A percentile compares a stretch with the other conserved stretches of the same genome.
Evolutionary conservation across 2,329 filamentous ascomycete genomes (phyloP).

Genomic region (Sphaceloma murrayae): DNA sequence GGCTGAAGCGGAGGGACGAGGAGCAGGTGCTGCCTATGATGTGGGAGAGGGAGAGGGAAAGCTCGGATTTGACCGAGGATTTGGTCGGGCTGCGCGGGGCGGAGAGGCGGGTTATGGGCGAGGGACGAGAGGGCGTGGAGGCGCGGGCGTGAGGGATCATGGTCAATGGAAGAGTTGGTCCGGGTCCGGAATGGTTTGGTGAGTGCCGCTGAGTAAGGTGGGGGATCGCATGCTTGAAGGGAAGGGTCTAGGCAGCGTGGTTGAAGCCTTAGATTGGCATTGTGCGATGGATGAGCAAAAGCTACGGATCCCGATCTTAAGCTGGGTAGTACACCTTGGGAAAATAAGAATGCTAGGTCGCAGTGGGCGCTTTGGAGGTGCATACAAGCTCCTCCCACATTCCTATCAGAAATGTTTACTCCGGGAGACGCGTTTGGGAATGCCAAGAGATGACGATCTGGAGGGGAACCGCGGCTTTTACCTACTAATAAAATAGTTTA

Average conservation of each 20-base stretch:
- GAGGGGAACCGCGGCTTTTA: too few relatives aligned
- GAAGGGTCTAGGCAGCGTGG: too few relatives aligned
- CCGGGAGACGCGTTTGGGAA: neutral
- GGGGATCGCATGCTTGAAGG: neutral
- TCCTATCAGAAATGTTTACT: slow-evolving; percentile 13
- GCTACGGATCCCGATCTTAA: too few relatives aligned
- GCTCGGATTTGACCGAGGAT: slow-evolving; percentile 35
- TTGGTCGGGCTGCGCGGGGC: slow-evolving; percentile 55
- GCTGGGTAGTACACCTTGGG: neutral
- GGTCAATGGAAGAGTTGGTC: slow-evolving; percentile 19
- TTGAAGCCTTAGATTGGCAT: too few relatives aligned
- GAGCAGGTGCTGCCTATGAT: slow-evolving; percentile 86
- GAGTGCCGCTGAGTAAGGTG: slow-evolving; percentile 19
- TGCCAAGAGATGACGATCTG: neutral
- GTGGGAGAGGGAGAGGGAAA: slow-evolving; percentile 57
- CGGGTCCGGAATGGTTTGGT: neutral
- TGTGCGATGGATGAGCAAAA: too few relatives aligned
- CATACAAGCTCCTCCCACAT: slow-evolving; percentile 18
- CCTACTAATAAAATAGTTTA: too few relatives aligned
- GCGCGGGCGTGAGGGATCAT: slow-evolving; percentile 34
- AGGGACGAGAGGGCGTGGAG: slow-evolving; percentile 59
- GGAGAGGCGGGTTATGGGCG: slow-evolving; percentile 52
- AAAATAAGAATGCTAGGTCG: neutral
- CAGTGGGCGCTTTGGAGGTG: neutral
- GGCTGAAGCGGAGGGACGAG: slow-evolving; percentile 78